A percentile compares a stretch with the other conserved stretches of the same genome.
phyloP scores from a whole-genome alignment of 129 eudicot genomes.

The Chrysanthemum seticuspe region DNA sequence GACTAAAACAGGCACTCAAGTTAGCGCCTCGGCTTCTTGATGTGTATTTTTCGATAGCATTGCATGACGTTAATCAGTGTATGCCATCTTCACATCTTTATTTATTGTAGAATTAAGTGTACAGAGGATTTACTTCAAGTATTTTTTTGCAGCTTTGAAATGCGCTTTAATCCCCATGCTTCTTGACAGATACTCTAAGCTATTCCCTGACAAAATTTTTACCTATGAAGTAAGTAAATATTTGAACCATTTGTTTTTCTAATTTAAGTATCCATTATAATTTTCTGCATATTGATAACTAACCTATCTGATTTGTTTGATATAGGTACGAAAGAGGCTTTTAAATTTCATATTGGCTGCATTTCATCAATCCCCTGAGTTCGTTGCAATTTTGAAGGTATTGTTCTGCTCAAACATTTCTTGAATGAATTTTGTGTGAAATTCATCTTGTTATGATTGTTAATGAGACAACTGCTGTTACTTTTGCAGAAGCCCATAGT shows the following conservation, averaged over 20 bases:
- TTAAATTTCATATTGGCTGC: slow-evolving; percentile 91
- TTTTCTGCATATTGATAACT: not conserved
- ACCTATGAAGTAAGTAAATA: slow-evolving; percentile 58
- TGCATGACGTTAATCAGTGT: slow-evolving; percentile 76
- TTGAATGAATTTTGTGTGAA: not conserved
- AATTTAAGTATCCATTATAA: no score
- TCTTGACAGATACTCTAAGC: slow-evolving; percentile 69
- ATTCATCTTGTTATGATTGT: slow-evolving; percentile 9
- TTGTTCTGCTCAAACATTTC: slow-evolving; percentile 11
- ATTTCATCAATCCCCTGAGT: slow-evolving; percentile 75
- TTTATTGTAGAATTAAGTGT: slow-evolving; percentile 9
- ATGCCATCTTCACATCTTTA: slow-evolving; percentile 27
- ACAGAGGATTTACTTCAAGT: slow-evolving; percentile 3
- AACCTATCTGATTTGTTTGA: not conserved
- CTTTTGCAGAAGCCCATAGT: slow-evolving; percentile 81
- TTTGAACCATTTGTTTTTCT: no score
- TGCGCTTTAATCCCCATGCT: slow-evolving; percentile 90
- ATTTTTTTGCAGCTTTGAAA: slow-evolving; percentile 67
- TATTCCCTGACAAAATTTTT: slow-evolving; percentile 78
- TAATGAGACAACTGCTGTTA: slow-evolving; percentile 19
- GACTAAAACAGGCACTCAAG: slow-evolving; percentile 75
- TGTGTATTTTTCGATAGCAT: slow-evolving; percentile 76
- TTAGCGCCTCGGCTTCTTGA: slow-evolving; percentile 85
- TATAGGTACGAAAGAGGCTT: slow-evolving; percentile 84
- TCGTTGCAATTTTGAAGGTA: slow-evolving; percentile 92